Base-by-base conservation (phyloP, 2,329 filamentous ascomycete genomes). In the Diaporthe caulivora region DNA sequence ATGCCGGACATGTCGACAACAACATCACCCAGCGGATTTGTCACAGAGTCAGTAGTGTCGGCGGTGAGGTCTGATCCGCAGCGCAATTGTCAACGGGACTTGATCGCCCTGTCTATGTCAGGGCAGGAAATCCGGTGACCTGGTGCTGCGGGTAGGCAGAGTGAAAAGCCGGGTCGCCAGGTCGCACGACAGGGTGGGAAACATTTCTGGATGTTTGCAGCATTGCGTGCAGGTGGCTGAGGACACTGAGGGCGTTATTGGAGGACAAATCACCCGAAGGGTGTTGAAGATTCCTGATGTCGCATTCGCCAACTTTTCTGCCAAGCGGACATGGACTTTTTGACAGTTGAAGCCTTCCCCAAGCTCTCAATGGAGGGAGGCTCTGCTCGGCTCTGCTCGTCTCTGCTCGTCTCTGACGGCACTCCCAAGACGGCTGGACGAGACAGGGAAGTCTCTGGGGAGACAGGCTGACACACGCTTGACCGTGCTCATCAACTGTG, bases 81-180 rank as follows among this genome's bases (percentile, higher is more conserved):
- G 29, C 57, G 54, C 55, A 65, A 34, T 18, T 51, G 60, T 44
- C 47, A 60, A 24, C 64, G 49, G 70, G 60, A 40, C 44, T 58
- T 57, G 70, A 65, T 40, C 17, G 18, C 51, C 34, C 21, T 51
- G 55, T 29, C 44, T 24, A 70, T 68, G 73, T 70, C 70, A 70
- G 42, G 47, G 57, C 49, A 65, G 40, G 53, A 40, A 47, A 67
- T 72, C 58, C 51, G 65, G 65, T 73, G 71, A 68, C 73, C 44
- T 70, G 65, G 71, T 71, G 37, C 73, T 68, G 73, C 73, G 70
- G 65, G 53, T 51, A n/a, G 62, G 55, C 34, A 31, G 9, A 34
- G 40, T 65, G 62, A 47, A 26, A 62, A 44, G 58, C 40, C 58
- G 24, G 58, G 58, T 44, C 58, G 26, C 53, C 44, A 44, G 26